Base-by-base conservation (phyloP, 495 filamentous ascomycete species). In the Xylaria palmicola region DNA sequence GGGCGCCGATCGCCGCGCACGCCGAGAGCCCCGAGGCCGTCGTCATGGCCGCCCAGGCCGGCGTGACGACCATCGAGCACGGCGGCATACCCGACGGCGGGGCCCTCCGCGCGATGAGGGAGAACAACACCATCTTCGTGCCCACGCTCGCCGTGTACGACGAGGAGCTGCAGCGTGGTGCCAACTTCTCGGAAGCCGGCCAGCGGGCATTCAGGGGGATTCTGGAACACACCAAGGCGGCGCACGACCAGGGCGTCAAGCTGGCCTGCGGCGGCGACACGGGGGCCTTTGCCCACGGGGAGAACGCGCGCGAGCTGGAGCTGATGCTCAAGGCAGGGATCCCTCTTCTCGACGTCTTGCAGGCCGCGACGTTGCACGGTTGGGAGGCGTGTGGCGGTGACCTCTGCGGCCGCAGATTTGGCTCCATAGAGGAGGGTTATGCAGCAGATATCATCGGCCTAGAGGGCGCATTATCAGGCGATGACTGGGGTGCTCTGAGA, bases 331-430 rank as follows among this genome's bases (percentile, higher is more conserved):
- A 81, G 32, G 77, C 78, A n/a, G 81, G 79, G 3, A 66, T 85
- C 15, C 75, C 80, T 0, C 40, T 83, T 1, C 77, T 71, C 50
- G 78, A 81, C 41, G 72, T 76, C 0, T 67, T 84, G 34, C 72
- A 73, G 17, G 74, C 78, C 30, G 74, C 68, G 17, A 83, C 79
- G 0, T 54, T 81, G 12, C 67, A 68, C 27, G 82, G 82, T 0
- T 85, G 82, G 82, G 74, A 81, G 37, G 75, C 79, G 2, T 83
- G 81, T 54, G 82, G 82, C 0, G 74, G 69, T 9, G 79, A 83
- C 19, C 67, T 66, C 13, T 79, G 74, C 43, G 82, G 81, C 1
- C 74, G 72, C 37, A 68, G 71, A 45, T 83, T 84, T 66, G 82
- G 82, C 15, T 79, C 72, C 68, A 60, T 82, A 37, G 76, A 75